Percentiles rank a stretch among this genome's conserved stretches.
phyloP scores from a whole-genome alignment of 1,284 basidiomycete genomes.

The Trametes pubescens region DNA sequence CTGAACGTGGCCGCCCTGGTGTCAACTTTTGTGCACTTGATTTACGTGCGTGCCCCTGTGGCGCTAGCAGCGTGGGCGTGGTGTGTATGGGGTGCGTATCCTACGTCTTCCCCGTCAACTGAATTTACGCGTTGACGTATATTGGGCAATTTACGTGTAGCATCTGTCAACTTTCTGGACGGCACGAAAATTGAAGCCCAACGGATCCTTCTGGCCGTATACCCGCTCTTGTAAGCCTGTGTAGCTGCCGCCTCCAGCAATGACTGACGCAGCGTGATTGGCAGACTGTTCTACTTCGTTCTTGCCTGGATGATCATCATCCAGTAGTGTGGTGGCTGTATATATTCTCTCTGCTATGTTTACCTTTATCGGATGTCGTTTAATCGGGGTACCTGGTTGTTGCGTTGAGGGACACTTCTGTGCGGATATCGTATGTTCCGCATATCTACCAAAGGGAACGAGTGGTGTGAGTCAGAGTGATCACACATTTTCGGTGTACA shows the following conservation, averaged over 20 bases:
- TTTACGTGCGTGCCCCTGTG: conserved; percentile 88
- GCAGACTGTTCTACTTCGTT: conserved; percentile 84
- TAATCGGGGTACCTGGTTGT: neutral
- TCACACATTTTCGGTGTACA: too few relatives aligned
- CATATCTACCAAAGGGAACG: too few relatives aligned
- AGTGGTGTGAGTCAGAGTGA: too few relatives aligned
- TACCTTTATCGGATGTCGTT: neutral
- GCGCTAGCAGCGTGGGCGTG: conserved; percentile 89
- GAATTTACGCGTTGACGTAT: conserved; percentile 3
- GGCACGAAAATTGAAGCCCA: conserved; percentile 92
- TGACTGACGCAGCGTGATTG: neutral
- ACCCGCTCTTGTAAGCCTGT: conserved; percentile 81
- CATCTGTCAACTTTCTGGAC: conserved; percentile 93
- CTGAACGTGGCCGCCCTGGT: conserved; percentile 89
- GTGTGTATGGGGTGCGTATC: conserved; percentile 91
- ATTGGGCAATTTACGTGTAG: conserved; percentile 50
- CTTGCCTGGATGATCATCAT: conserved; percentile 96
- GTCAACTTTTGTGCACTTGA: conserved; percentile 83
- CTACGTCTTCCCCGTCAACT: neutral
- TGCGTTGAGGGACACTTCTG: neutral
- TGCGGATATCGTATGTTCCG: too few relatives aligned
- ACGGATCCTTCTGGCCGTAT: conserved; percentile 89
- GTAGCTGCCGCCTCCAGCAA: neutral
- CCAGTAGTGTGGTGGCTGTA: conserved; percentile 51
- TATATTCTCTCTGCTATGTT: conserved; percentile 10